Base-by-base conservation (phyloP, 768 basidiomycete species). In the Lactifluus volemus region DNA sequence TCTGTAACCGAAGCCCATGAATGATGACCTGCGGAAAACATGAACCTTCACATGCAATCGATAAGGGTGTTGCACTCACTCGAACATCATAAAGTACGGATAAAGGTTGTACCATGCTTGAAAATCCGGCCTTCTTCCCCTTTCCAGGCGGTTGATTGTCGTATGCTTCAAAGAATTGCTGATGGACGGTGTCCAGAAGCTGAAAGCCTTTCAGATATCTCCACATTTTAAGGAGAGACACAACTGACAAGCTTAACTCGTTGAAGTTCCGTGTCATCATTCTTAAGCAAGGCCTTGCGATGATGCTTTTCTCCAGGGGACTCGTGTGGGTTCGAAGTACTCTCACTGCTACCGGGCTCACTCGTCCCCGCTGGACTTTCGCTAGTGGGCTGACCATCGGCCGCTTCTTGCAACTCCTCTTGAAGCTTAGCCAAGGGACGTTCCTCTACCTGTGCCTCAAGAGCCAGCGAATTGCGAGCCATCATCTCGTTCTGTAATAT, bases 361-460 rank as follows among this genome's bases (percentile, higher is more conserved):
- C 47, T 53, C 39, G 51, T 56, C 14, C 49, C 42, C 50, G 36
- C 50, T 34, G 56, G 34, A 2, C 30, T 56, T 29, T 56, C 53
- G 15, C 45, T 58, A 5, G 51, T 42, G 17, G 47, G 44, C 25
- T 57, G n/a, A 38, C 63, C 63, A 1, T 68, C 70, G 55, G 68
- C 71, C 39, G 74, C 78, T 62, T 81, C 83, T 64, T 85, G 78
- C 30, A 89, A 75, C 63, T 84, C 83, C 69, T 93, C 89, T 71
- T 95, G 92, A 73, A 86, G 85, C 78, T 88, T 93, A 15, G 90
- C 92, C 56, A 96, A 72, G 9, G 93, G 93, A 39, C 93, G 80
- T 64, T 90, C 86, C 69, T 92, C 89, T 4, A 93, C 79, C 64
- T 95, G 89, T 36, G 86, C 86, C 68, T 93, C 92, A 19, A 94